Evolutionary conservation across 495 filamentous ascomycete species (phyloP).

Genomic region (Cladorrhinum samala): DNA sequence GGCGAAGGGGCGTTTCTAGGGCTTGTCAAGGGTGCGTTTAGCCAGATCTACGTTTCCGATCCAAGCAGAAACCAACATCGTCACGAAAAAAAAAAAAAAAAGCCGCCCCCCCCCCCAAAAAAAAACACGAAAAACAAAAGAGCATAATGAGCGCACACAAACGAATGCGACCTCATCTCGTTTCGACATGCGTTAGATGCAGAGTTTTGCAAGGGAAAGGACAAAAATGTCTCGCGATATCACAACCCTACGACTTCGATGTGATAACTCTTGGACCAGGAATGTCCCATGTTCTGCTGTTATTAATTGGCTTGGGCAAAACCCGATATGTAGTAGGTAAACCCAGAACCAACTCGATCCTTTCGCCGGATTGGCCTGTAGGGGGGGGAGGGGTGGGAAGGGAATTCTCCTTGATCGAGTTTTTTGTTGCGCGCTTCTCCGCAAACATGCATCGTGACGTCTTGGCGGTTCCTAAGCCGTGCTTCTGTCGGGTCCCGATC

Average conservation of each 20-base stretch:
- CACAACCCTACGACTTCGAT: too few species aligned
- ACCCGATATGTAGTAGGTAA: too few species aligned
- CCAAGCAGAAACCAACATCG: too few species aligned
- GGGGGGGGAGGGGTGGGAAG: not conserved
- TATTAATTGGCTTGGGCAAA: not conserved
- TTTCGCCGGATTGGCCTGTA: too few species aligned
- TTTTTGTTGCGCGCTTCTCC: not conserved
- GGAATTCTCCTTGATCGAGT: not conserved
- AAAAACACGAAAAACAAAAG: too few species aligned
- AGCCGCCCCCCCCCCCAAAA: too few species aligned
- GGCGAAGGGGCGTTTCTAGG: not conserved
- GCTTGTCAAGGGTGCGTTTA: not conserved
- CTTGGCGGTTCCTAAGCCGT: not conserved
- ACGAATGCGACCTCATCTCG: not conserved
- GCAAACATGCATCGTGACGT: not conserved
- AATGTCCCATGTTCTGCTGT: not conserved
- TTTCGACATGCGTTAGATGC: not conserved
- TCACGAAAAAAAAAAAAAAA: too few species aligned
- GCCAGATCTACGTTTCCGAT: not conserved
- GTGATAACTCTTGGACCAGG: not conserved
- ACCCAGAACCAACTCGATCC: too few species aligned
- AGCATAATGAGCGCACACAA: not conserved
- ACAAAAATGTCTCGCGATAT: not conserved
- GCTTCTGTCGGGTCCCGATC: too few species aligned
- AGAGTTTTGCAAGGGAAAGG: too few species aligned